Evolutionary conservation across 2,329 filamentous ascomycete species (phyloP), one percentile per base, ranked within the genome.

Genomic region (Cladosporium austrohemisphaericum): DNA sequence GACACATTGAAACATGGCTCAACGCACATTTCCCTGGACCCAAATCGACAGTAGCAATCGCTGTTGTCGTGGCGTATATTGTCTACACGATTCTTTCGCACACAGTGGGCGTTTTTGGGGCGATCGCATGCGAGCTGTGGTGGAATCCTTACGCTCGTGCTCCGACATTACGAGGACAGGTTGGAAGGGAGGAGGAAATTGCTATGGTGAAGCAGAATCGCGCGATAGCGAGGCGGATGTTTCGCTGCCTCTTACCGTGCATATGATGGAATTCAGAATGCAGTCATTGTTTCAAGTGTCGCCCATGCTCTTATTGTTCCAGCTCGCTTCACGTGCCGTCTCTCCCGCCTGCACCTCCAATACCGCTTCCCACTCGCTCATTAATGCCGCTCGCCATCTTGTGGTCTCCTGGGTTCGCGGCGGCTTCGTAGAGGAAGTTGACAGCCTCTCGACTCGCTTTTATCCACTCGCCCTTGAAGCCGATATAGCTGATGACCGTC

Each of bases 391-490:
- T 64, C 40, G 69, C 67, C 51, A 68, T 55, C 70, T 78, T 80
- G 71, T 98, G 93, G 71, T 98, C 93, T 38, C 74, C 80, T 10
- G 92, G 93, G 67, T 96, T 95, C 28, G 93, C 86, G 20, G 92
- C 92, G 14, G 90, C 86, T 77, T 98, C 93, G 68, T 97, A 98
- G 53, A 95, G 62, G 60, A 97, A 92, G 58, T 86, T 89, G 5
- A 86, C 75, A 1, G 93, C 90, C 65, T 92, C 88, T 49, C 85
- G 78, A 38, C 85, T 93, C 62, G 95, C 70, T 65, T 84, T 83
- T 80, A 93, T 93, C 77, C 89, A 97, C 70, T 95, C 88, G 19
- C 93, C 93, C 71, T 88, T 91, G 74, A 98, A 97, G 1, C 88
- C 93, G 50, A 97, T 56, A 70, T 96, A 98, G 54, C 77, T 83